Conservation (phyloP, 139 green algal species). For the Monoraphidium neglectum region DNA sequence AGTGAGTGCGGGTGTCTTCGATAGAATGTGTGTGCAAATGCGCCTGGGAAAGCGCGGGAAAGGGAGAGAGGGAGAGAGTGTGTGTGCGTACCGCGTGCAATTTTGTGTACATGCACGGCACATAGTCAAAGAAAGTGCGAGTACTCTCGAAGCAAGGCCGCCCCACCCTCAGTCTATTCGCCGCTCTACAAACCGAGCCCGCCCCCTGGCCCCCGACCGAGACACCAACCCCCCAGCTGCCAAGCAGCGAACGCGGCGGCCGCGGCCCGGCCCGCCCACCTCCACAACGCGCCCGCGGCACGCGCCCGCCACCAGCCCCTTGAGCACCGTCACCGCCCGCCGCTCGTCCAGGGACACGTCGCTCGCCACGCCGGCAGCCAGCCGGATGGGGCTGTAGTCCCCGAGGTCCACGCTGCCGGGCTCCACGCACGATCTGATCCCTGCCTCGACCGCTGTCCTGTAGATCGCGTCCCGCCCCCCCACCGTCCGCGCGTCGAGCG, state of each 20-base stretch:
- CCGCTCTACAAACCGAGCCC: too few species aligned
- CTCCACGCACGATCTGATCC: background rate
- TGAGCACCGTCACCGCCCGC: background rate
- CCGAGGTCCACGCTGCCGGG: background rate
- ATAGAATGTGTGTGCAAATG: background rate
- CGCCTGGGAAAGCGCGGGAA: background rate
- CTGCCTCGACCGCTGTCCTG: background rate
- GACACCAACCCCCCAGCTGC: background rate
- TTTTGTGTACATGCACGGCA: too few species aligned
- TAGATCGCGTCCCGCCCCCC: background rate
- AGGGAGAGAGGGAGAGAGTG: too few species aligned
- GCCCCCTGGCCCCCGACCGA: too few species aligned
- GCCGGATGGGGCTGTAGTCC: background rate
- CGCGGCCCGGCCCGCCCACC: background rate
- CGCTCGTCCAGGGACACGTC: background rate
- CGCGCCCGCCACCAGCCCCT: background rate
- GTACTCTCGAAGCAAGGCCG: too few species aligned
- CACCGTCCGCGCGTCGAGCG: background rate
- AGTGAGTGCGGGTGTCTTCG: background rate
- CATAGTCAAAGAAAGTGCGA: too few species aligned
- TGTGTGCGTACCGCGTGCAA: too few species aligned
- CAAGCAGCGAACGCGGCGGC: background rate
- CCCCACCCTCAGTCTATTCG: too few species aligned
- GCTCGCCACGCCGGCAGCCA: background rate
- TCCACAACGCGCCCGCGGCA: background rate